A percentile compares a stretch with the other conserved stretches of the same genome.
Conservation (phyloP, 106 monocot genomes). For the Platanthera guangdongensis region DNA sequence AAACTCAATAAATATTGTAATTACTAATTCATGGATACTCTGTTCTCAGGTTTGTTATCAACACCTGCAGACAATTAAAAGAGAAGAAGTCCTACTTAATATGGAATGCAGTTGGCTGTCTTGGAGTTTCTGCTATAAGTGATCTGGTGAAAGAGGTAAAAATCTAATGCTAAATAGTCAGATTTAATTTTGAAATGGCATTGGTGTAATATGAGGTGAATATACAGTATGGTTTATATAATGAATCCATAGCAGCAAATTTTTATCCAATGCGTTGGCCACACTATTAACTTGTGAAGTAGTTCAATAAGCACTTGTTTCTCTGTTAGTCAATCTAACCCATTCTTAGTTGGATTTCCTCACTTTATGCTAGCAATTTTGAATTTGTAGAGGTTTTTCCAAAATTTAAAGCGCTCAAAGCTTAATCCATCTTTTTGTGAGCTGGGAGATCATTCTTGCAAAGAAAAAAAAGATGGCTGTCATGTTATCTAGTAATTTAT, state of each 20-base stretch:
- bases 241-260: neutral
- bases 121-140: constrained; percentile 58
- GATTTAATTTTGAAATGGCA: neutral
- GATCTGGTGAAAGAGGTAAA: constrained; percentile 93
- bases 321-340: neutral
- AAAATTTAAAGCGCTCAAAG: neutral
- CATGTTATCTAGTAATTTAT: neutral
- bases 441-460: neutral
- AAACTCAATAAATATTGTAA: neutral
- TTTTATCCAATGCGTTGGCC: neutral
- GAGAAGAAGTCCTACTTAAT: constrained; percentile 90
- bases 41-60: constrained; percentile 66
- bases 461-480: neutral
- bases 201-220: neutral
- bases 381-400: neutral
- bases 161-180: neutral
- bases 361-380: neutral
- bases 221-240: neutral
- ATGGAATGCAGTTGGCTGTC: constrained; percentile 92
- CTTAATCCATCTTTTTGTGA: neutral
- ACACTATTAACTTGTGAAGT: neutral
- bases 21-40: neutral
- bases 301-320: neutral
- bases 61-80: constrained; percentile 69
- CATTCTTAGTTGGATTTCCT: neutral